Evolutionary conservation across 768 basidiomycete species (phyloP).

Genomic region (Russula olivacea): DNA sequence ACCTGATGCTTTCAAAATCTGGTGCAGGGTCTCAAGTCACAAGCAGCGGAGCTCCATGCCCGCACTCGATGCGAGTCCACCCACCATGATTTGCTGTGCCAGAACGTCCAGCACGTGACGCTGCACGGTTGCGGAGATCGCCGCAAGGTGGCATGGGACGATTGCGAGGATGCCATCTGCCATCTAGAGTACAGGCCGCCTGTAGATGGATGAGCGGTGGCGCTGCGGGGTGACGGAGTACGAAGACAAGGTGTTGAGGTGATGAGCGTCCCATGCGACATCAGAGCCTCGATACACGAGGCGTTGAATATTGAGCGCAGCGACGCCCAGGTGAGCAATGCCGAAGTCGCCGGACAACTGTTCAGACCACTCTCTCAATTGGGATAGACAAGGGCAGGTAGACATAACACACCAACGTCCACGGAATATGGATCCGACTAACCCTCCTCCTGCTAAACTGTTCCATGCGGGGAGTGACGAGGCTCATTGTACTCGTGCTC

Average conservation of each 20-base stretch:
- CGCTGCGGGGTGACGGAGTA: slow-evolving; percentile 49
- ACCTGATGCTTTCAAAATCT: too few relatives aligned
- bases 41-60: too few relatives aligned
- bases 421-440: slow-evolving; percentile 83
- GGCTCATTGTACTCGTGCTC: too few relatives aligned
- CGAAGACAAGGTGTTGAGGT: slow-evolving; percentile 66
- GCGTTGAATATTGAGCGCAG: slow-evolving; percentile 79
- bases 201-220: slow-evolving; percentile 79
- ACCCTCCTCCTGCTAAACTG: too few relatives aligned
- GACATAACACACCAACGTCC: slow-evolving; percentile 56
- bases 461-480: too few relatives aligned
- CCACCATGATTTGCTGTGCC: too few relatives aligned
- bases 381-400: background rate
- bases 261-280: slow-evolving; percentile 77
- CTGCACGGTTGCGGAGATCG: too few relatives aligned
- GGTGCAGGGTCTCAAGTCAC: too few relatives aligned
- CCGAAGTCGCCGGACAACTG: slow-evolving; percentile 91
- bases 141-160: too few relatives aligned
- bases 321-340: slow-evolving; percentile 78
- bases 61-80: too few relatives aligned
- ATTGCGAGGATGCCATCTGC: too few relatives aligned
- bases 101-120: too few relatives aligned
- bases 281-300: slow-evolving; percentile 77
- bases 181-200: background rate
- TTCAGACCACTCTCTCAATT: background rate